phyloP scores from a whole-genome alignment of 2,329 filamentous ascomycete genomes.

The Diaporthe ampelina region DNA sequence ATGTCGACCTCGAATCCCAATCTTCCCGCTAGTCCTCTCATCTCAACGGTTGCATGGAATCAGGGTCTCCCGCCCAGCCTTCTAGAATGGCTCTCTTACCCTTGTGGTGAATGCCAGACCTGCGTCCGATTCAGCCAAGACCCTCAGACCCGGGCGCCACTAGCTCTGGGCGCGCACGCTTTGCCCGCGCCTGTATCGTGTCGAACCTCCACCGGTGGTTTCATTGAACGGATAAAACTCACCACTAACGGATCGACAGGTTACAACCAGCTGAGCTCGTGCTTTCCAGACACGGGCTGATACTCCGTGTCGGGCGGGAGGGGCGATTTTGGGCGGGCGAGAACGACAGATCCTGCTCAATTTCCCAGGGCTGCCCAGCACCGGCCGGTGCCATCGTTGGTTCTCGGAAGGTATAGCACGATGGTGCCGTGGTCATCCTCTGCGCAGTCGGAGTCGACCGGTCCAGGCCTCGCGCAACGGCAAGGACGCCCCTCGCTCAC shows the following conservation, averaged over 20 bases:
- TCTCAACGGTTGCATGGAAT: not conserved
- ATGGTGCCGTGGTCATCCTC: not conserved
- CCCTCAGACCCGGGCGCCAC: slow-evolving; percentile 8
- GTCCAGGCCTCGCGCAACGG: not conserved
- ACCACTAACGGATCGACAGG: slow-evolving; percentile 17
- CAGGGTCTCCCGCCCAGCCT: slow-evolving; percentile 17
- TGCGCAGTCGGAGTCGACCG: not conserved
- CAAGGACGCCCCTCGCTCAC: slow-evolving; percentile 6
- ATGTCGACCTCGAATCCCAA: slow-evolving; percentile 23
- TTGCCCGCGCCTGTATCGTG: slow-evolving; percentile 10
- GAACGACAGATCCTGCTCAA: not conserved
- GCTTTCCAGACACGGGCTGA: not conserved
- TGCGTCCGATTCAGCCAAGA: slow-evolving; percentile 19
- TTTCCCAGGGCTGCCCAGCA: not conserved
- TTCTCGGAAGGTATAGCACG: not conserved
- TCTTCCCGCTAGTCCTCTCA: not conserved
- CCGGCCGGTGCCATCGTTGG: not conserved
- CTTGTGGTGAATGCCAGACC: not conserved
- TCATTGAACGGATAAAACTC: slow-evolving; percentile 9
- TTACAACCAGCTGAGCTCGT: not conserved
- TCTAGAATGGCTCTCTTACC: slow-evolving; percentile 13
- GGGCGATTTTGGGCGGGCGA: not conserved
- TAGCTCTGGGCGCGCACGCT: not conserved
- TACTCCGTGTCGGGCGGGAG: not conserved
- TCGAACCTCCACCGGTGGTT: slow-evolving; percentile 3